A percentile compares a stretch with the other conserved stretches of the same genome.
These are phyloP conservation scores for Salvia hispanica DNA, from an alignment of 257 asterid species.

Conservation along the genomic window DNA sequence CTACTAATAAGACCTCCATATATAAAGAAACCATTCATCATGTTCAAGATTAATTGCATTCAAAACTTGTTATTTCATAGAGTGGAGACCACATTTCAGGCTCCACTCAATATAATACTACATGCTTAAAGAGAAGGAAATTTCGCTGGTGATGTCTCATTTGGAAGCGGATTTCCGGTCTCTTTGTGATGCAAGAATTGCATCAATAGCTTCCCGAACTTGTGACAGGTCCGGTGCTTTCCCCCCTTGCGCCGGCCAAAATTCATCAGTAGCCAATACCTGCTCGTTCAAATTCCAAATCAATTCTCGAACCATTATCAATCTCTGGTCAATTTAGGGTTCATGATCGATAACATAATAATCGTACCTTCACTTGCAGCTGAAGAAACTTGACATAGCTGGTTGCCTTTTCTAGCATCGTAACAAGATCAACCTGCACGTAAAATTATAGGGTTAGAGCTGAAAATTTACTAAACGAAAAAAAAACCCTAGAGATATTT, in stretches of 20 bases:
- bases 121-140: constrained; percentile 15
- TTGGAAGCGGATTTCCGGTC: constrained; percentile 52
- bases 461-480: too few relatives aligned
- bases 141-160: background rate
- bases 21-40: constrained; percentile 2
- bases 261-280: constrained; percentile 93
- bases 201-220: constrained; percentile 86
- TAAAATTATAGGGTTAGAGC: too few relatives aligned
- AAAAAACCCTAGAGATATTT: background rate
- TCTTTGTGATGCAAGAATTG: constrained; percentile 77
- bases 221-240: constrained; percentile 82
- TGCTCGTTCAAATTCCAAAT: constrained; percentile 7
- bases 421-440: constrained; percentile 88
- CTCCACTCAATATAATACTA: constrained; percentile 2
- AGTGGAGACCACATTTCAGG: constrained; percentile 17
- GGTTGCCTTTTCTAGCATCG: constrained; percentile 92
- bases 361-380: constrained; percentile 79
- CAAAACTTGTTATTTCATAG: background rate
- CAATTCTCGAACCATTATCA: background rate
- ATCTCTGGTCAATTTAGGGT: background rate
- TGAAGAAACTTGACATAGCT: constrained; percentile 90
- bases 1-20: background rate
- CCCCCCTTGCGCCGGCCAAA: constrained; percentile 93
- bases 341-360: background rate
- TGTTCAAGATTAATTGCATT: constrained; percentile 13